Evolutionary conservation across 345 rosid genomes (phyloP), one percentile per base, ranked within the genome.

Genomic region (Garcia nutans): DNA sequence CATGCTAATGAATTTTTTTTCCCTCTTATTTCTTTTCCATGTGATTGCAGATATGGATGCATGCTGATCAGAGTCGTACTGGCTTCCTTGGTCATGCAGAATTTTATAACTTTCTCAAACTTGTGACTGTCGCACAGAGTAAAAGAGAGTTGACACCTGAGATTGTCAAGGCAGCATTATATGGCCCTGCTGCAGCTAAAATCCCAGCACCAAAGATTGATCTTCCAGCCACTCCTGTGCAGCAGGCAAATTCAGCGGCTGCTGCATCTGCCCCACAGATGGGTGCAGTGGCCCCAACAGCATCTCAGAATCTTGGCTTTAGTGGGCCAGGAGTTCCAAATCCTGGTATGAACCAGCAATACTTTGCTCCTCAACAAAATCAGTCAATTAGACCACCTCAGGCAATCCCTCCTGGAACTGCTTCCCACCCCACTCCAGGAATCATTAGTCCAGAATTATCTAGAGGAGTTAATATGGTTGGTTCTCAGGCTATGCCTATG

Each of bases 101-200:
- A 80, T 95, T 95, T 81, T 88, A 73, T 76, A 93, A 95, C 79
- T 92, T 96, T 80, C 92, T 95, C 79, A 95, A 83, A 78, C 97
- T 95, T 82, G 97, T 90, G n/a, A 95, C 99, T 19, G 99, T 95
- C 70, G 97, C 96, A 52, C 99, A 95, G 84, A 95, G 96, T 79
- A 93, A 91, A 90, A 87, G 97, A 74, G 97, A 93, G 42, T 73
- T 95, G 79, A 91, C 99, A 4, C 94, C 97, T 20, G 99, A 95
- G 42, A 93, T 95, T 78, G 98, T 93, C 71, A 95, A 95, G 80
- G 98, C 98, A 37, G 99, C 99, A 59, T 76, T 95, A 16, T 87
- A 88, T 82, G 92, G 97, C 74, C 98, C 96, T 52, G 96, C 99
- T 31, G 93, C 99, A n/a, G 96, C 96, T 65, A 95, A 89, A 86